phyloP scores from a whole-genome alignment of 805 yeast species.

The Candida insectalens region DNA sequence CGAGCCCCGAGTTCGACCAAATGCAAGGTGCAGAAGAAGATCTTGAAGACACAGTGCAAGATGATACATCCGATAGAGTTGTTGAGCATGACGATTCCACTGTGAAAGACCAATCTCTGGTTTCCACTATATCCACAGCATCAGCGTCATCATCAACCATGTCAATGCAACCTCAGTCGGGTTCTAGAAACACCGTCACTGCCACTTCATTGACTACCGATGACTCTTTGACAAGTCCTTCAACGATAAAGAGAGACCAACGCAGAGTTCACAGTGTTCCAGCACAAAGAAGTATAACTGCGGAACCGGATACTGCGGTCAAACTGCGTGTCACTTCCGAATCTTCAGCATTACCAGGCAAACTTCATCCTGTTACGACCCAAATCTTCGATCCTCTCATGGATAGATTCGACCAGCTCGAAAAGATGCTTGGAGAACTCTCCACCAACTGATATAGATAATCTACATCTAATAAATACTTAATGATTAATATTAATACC shows the following conservation, averaged over 20 bases:
- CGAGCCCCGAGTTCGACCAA: conserved; percentile 7
- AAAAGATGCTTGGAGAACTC: conserved; percentile 16
- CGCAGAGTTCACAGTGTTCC: not conserved
- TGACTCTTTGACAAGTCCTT: conserved; percentile 4
- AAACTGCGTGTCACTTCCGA: not conserved
- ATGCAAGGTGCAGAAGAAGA: conserved; percentile 4
- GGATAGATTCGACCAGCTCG: conserved; percentile 29
- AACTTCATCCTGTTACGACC: conserved; percentile 36
- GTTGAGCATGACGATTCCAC: conserved; percentile 7
- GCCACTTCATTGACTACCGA: conserved; percentile 5
- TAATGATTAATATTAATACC: no score
- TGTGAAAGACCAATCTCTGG: conserved; percentile 11
- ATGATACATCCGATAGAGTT: conserved; percentile 1
- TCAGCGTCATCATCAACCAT: conserved; percentile 16
- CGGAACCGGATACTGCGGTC: not conserved
- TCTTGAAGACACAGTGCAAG: conserved; percentile 12
- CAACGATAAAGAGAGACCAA: not conserved
- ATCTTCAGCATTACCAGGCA: conserved; percentile 1
- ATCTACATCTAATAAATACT: no score
- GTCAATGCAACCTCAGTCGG: conserved; percentile 8
- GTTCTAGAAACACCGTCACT: conserved; percentile 7
- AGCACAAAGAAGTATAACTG: not conserved
- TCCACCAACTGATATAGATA: not conserved
- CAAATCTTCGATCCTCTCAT: conserved; percentile 51
- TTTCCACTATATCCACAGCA: conserved; percentile 15